phyloP scores from a whole-genome alignment of 2,329 filamentous ascomycete species.

The Fusarium sp. region DNA sequence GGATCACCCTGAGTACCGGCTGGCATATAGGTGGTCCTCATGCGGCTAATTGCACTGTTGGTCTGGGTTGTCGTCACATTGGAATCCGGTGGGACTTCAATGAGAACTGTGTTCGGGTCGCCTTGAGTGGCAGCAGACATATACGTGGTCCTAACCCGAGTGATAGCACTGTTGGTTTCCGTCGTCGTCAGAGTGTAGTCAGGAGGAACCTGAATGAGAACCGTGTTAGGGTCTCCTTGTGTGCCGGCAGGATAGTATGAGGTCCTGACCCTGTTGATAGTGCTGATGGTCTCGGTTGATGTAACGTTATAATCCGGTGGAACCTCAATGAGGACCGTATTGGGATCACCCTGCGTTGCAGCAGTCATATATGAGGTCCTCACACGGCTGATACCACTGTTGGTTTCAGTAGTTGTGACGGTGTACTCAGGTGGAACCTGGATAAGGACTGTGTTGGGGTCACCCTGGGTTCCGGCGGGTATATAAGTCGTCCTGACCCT shows the following conservation, averaged over 20 bases:
- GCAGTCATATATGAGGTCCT: background rate
- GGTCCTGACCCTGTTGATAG: background rate
- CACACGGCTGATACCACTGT: background rate
- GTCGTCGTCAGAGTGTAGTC: slow-evolving; percentile 9
- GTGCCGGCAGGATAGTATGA: background rate
- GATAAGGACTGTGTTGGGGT: background rate
- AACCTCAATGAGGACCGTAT: background rate
- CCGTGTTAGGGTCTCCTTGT: slow-evolving; percentile 8
- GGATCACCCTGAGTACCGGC: slow-evolving; percentile 9
- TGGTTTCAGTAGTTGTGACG: background rate
- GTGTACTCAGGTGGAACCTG: background rate
- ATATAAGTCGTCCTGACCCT: background rate
- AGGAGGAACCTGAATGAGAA: slow-evolving; percentile 7
- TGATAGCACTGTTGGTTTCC: background rate
- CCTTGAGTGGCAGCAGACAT: background rate
- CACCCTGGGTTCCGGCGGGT: background rate
- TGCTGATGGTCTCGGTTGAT: background rate
- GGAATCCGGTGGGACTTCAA: background rate
- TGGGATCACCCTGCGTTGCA: background rate
- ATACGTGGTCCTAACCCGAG: background rate
- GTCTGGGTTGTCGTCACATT: slow-evolving; percentile 9
- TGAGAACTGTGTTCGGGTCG: slow-evolving; percentile 2
- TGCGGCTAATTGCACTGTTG: background rate
- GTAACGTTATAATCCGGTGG: background rate
- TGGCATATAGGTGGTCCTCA: background rate